Conservation (phyloP, 2,329 filamentous ascomycete species). For the Pyrenochaeta sp. region DNA sequence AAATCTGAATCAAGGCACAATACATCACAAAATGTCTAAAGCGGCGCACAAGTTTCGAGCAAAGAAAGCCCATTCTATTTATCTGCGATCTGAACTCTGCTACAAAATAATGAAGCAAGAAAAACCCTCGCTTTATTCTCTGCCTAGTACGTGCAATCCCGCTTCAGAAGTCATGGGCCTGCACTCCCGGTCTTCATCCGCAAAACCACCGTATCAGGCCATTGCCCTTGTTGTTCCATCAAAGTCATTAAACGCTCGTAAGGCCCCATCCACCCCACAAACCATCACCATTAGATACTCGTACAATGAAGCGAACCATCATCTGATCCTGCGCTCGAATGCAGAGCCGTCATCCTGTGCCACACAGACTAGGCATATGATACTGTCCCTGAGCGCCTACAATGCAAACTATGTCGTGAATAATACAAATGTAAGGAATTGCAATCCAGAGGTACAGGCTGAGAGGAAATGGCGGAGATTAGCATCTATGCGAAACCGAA, state of each 20-base stretch:
- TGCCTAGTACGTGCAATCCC: neutral
- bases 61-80: slow-evolving; percentile 1
- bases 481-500: slow-evolving; percentile 87
- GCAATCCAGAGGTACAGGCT: slow-evolving; percentile 7
- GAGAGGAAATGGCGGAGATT: neutral
- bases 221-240: slow-evolving; percentile 1
- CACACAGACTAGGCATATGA: neutral
- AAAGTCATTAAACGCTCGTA: slow-evolving; percentile 2
- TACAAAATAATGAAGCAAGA: neutral
- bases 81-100: neutral
- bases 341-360: slow-evolving; percentile 4
- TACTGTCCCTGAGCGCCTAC: slow-evolving; percentile 29
- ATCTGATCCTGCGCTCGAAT: neutral
- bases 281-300: neutral
- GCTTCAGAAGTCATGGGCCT: slow-evolving; percentile 30
- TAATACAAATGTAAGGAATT: slow-evolving; percentile 18
- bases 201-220: slow-evolving; percentile 5
- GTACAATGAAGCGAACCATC: slow-evolving; percentile 1
- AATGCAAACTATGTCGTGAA: slow-evolving; percentile 36
- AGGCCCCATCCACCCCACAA: neutral
- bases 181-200: slow-evolving; percentile 37
- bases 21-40: neutral
- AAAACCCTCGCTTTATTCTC: neutral
- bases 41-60: neutral
- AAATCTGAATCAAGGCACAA: neutral